Base-by-base conservation (phyloP, 495 filamentous ascomycete species). In the Neurospora sublineolata region DNA sequence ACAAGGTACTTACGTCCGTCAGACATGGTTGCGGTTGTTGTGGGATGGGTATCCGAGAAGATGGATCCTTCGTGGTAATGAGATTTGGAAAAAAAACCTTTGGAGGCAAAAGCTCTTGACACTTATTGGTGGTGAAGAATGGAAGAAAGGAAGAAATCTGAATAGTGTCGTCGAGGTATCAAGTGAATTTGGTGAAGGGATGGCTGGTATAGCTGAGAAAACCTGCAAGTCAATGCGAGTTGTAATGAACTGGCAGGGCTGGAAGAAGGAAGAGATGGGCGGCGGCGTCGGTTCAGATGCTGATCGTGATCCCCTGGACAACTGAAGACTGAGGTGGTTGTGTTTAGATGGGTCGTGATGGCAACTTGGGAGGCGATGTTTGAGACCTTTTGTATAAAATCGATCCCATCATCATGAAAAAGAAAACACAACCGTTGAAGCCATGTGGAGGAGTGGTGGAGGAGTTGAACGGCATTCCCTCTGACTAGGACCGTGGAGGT, bases 331-430 rank as follows among this genome's bases (percentile, higher is more conserved):
- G 46, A 2, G 27, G 46, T 58, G 20, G 18, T 5, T 5, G 16
- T 70, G 42, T 58, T 64, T 33, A 64, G 41, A 30, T 36, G 76
- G 68, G 68, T 73, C 44, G 58, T 69, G 72, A 69, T 71, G 72
- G 71, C 44, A 71, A 68, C 39, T 37, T 36, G 69, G 69, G 72
- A 69, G 72, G 73, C 71, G 73, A 68, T 58, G 69, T 72, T 68
- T 58, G 68, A 70, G 42, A 76, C 69, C 75, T 77, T 80, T 76
- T 80, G 79, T 80, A 80, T 68, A 78, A 73, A 73, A n/a, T 16
- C 10, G 10, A 64, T 40, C 23, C 37, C 42, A 38, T 37, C 69
- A 52, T 42, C 4, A 36, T 58, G 27, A 58, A 70, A 33, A 58
- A 64, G 37, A 58, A 44, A 70, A 18, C 18, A 67, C 70, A 39